These are phyloP conservation scores for Aureobasidium sp. DNA, from an alignment of 2,329 filamentous ascomycete species.

Conservation along the genomic window DNA sequence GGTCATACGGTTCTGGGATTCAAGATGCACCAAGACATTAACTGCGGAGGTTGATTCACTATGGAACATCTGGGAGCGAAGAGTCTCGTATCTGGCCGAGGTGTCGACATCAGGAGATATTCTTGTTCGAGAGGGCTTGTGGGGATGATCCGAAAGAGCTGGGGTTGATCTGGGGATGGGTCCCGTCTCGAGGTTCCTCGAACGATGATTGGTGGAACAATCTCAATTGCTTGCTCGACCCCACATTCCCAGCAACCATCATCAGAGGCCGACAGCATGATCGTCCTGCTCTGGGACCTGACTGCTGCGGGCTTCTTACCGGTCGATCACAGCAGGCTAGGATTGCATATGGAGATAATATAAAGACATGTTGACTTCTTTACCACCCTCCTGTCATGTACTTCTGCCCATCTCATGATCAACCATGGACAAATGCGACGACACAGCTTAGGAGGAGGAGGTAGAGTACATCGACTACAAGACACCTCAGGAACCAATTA, in stretches of 20 bases:
- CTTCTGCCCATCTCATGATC: background rate
- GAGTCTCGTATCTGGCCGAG: no score
- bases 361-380: background rate
- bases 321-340: background rate
- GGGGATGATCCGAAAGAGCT: background rate
- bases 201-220: background rate
- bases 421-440: background rate
- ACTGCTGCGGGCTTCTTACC: background rate
- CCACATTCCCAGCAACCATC: background rate
- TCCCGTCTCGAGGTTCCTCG: background rate
- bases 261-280: background rate
- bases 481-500: background rate
- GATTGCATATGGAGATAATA: background rate
- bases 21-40: no score
- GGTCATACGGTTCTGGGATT: no score
- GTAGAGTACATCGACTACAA: slow-evolving; percentile 1
- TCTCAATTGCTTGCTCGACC: background rate
- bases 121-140: background rate
- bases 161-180: background rate
- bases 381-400: no score
- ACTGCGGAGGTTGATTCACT: no score
- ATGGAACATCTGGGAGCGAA: no score
- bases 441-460: background rate
- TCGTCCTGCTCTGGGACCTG: background rate
- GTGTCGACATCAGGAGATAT: background rate